A percentile compares a stretch with the other conserved stretches of the same genome.
Conservation (phyloP, 495 filamentous ascomycete genomes). For the Penicillium chermesinum region DNA sequence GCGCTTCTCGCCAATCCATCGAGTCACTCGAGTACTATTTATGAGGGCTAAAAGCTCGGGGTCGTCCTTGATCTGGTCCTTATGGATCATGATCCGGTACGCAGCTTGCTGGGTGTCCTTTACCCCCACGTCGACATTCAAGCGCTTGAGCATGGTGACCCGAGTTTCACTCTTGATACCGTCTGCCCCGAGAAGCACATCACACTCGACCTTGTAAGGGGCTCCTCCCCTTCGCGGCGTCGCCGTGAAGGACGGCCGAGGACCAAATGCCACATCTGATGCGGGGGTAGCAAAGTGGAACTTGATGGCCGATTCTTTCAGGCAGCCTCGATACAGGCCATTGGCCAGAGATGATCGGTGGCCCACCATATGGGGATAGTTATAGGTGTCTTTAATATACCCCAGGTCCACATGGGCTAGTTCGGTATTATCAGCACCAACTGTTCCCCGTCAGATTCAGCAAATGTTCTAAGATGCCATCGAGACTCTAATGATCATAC, state of each 20-base stretch:
- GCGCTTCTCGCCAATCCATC: slow-evolving; percentile 72
- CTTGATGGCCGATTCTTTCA: slow-evolving; percentile 57
- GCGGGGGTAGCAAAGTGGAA: slow-evolving; percentile 61
- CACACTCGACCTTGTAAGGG: slow-evolving; percentile 53
- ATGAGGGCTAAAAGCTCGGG: slow-evolving; percentile 64
- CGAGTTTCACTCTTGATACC: slow-evolving; percentile 68
- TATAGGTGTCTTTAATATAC: slow-evolving; percentile 63
- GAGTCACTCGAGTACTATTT: slow-evolving; percentile 59
- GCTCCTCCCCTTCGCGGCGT: slow-evolving; percentile 49
- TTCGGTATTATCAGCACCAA: slow-evolving; percentile 61
- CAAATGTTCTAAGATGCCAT: not conserved
- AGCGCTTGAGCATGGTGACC: slow-evolving; percentile 52
- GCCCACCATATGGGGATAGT: slow-evolving; percentile 73
- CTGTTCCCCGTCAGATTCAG: slow-evolving; percentile 26
- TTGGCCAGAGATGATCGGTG: slow-evolving; percentile 69
- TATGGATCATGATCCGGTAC: slow-evolving; percentile 78
- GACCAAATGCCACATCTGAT: slow-evolving; percentile 49
- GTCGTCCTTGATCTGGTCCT: slow-evolving; percentile 60
- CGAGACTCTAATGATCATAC: slow-evolving; percentile 21
- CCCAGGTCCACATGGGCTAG: slow-evolving; percentile 64
- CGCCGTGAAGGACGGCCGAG: slow-evolving; percentile 51
- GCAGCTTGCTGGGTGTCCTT: slow-evolving; percentile 72
- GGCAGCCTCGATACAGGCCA: slow-evolving; percentile 61
- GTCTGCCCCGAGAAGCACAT: slow-evolving; percentile 67
- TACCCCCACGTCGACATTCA: slow-evolving; percentile 52